These are phyloP conservation scores for Spergularia bocconei DNA, from an alignment of 148 eudicot species.

Conservation along the genomic window DNA sequence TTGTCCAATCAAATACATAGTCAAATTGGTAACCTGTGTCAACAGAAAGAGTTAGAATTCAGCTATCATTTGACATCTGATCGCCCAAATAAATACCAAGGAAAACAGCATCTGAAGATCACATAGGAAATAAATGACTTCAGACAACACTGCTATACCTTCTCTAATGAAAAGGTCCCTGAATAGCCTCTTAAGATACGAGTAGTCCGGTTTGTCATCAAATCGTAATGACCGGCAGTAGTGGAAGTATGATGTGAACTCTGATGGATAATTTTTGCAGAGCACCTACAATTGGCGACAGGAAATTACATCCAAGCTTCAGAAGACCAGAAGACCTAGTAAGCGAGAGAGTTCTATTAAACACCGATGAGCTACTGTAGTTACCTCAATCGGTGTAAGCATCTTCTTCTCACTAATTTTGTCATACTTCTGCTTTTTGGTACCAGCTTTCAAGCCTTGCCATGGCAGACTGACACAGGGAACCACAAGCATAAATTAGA, in stretches of 20 bases:
- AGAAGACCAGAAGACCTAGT: not conserved
- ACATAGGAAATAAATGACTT: not conserved
- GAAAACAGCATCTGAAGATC: not conserved
- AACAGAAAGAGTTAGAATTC: conserved; percentile 9
- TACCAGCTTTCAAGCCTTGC: conserved; percentile 98
- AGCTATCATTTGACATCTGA: not conserved
- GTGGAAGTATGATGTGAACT: conserved; percentile 93
- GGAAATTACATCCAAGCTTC: not conserved
- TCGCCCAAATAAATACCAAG: not conserved
- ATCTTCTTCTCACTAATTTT: conserved; percentile 97
- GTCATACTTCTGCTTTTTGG: conserved; percentile 97
- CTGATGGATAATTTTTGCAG: conserved; percentile 85
- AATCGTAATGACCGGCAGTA: conserved; percentile 95
- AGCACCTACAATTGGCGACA: conserved; percentile 48
- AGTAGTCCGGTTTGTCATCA: conserved; percentile 98
- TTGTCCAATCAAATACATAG: conserved; percentile 98
- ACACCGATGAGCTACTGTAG: not conserved
- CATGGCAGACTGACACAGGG: conserved; percentile 78
- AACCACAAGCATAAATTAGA: conserved; percentile 25
- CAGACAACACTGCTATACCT: conserved; percentile 41
- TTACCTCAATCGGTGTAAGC: conserved; percentile 93
- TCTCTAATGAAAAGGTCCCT: conserved; percentile 93
- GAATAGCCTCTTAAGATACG: conserved; percentile 92
- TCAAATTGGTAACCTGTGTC: conserved; percentile 90
- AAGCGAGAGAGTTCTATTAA: not conserved